These are phyloP conservation scores for Polysphondylium violaceum DNA, from an alignment of 78 protist species.

Conservation along the genomic window DNA sequence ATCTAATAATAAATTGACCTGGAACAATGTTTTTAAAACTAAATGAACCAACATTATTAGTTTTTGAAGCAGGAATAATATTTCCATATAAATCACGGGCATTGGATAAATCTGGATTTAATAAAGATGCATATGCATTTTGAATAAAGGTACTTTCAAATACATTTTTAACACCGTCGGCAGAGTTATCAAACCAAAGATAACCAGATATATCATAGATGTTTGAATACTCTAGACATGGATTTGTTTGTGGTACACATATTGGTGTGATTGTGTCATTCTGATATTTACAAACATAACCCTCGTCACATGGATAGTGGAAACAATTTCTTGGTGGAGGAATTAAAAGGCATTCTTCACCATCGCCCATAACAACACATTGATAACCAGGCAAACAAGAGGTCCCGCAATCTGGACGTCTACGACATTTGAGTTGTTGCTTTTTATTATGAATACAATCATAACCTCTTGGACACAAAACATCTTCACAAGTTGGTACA, in stretches of 20 bases:
- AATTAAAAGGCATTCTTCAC: no score
- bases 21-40: not conserved
- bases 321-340: no score
- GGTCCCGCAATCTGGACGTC: no score
- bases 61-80: not conserved
- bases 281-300: no score
- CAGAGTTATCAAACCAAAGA: slow-evolving; percentile 8
- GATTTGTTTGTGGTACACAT: not conserved
- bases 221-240: not conserved
- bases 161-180: not conserved
- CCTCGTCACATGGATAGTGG: no score
- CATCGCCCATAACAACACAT: no score
- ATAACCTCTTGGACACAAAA: no score
- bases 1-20: slow-evolving; percentile 18
- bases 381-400: no score
- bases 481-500: no score
- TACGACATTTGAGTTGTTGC: no score
- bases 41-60: slow-evolving; percentile 10
- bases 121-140: not conserved
- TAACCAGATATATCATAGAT: slow-evolving; percentile 12
- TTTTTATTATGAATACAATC: no score
- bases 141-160: not conserved
- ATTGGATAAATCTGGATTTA: not conserved
- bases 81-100: slow-evolving; percentile 10
- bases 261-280: slow-evolving; percentile 6